Evolutionary conservation across 148 eudicot species (phyloP).

Genomic region (Fagopyrum tataricum): DNA sequence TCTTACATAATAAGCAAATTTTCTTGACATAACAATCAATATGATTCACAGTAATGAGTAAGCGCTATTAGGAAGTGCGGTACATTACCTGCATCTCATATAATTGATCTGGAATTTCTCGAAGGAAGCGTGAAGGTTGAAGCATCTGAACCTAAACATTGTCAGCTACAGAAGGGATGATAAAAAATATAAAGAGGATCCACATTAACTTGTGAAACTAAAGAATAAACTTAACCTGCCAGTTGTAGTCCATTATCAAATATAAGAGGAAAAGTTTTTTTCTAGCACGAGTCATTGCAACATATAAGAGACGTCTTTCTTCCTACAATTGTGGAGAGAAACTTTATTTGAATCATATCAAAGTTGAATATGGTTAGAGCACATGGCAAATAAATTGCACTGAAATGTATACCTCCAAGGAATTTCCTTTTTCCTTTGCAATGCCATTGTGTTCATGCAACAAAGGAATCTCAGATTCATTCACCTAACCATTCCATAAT

Average conservation of each 20-base stretch:
- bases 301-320: slow-evolving; percentile 82
- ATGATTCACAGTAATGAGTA: neutral
- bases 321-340: slow-evolving; percentile 36
- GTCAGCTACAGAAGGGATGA: neutral
- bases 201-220: neutral
- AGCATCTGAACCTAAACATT: slow-evolving; percentile 47
- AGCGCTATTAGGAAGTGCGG: neutral
- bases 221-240: slow-evolving; percentile 55
- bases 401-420: slow-evolving; percentile 57
- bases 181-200: neutral
- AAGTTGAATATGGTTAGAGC: neutral
- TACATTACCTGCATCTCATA: slow-evolving; percentile 50
- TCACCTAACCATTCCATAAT: slow-evolving; percentile 34
- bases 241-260: slow-evolving; percentile 71
- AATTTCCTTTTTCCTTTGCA: slow-evolving; percentile 39
- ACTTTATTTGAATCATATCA: neutral
- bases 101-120: slow-evolving; percentile 72
- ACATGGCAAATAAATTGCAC: slow-evolving; percentile 1
- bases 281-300: slow-evolving; percentile 97
- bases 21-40: neutral
- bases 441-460: slow-evolving; percentile 77
- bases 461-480: slow-evolving; percentile 92
- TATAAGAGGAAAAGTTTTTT: slow-evolving; percentile 71
- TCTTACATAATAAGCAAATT: too few species aligned
- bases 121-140: slow-evolving; percentile 88